Evolutionary conservation across 768 basidiomycete species (phyloP), one percentile per base, ranked within the genome.

Genomic region (Kwoniella heveanensis): DNA sequence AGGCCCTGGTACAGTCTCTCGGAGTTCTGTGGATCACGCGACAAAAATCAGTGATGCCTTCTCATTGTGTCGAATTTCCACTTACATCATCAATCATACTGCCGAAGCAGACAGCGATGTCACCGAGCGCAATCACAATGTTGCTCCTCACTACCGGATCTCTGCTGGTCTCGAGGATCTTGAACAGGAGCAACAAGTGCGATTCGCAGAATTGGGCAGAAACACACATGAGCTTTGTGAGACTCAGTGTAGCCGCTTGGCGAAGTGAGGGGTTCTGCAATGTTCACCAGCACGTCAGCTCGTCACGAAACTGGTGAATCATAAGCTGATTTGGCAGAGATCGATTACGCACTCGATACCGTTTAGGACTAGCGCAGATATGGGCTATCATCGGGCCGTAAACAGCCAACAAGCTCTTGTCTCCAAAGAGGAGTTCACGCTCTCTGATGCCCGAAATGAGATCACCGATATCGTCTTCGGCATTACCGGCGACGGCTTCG

Each of bases 391-490:
- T 86, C 0, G 92, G 92, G 0, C 93, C 95, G 66, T 89, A 99
- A 6, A 90, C 75, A 1, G 89, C 87, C 56, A 99, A 80, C 51
- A 99, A 80, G 1, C 92, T 92, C 2, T 88, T 82, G 0, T 87
- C 82, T 1, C 93, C 91, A 68, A 91, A 92, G 15, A 98, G 82
- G 51, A 98, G 82, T 79, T 97, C 94, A 2, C 83, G 84, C 82
- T 99, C 96, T 29, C 92, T 84, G 58, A 96, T 86, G 1, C 82
- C 85, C 1, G 89, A 87, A 39, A 99, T 90, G 9, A 89, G 85
- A 62, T 99, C 96, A 15, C 93, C 96, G 69, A 97, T 95, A 72
- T 99, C 96, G 75, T 99, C 96, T 78, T 99, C 96, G 3, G 92
- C 92, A 73, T 94, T 95, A 6, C 96, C 96, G 8, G 90, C 92